These are phyloP conservation scores for Trichoderma oligosporum DNA, from an alignment of 2,329 filamentous ascomycete species.

Conservation along the genomic window DNA sequence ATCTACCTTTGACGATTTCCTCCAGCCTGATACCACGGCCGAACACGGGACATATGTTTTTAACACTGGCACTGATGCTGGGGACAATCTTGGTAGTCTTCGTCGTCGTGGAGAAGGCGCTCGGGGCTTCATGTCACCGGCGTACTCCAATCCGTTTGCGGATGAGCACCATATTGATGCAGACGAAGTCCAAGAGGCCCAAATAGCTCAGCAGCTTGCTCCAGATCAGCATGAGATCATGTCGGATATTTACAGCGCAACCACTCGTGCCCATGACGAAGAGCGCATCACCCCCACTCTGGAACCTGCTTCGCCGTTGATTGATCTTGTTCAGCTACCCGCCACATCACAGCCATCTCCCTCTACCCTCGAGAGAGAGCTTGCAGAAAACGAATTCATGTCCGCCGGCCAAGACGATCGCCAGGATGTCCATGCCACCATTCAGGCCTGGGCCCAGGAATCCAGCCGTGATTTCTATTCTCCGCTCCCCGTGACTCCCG, in stretches of 20 bases:
- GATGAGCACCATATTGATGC: conserved; percentile 53
- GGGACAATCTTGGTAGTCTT: conserved; percentile 43
- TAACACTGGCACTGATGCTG: conserved; percentile 51
- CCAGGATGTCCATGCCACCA: conserved; percentile 53
- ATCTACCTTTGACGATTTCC: conserved; percentile 57
- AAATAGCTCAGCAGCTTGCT: conserved; percentile 40
- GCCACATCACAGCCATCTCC: conserved; percentile 22
- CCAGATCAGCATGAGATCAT: conserved; percentile 46
- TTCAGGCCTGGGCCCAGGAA: conserved; percentile 61
- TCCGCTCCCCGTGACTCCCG: conserved; percentile 52
- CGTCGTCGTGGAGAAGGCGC: conserved; percentile 47
- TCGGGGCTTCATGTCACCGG: conserved; percentile 42
- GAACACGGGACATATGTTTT: conserved; percentile 56
- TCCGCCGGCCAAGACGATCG: conserved; percentile 48
- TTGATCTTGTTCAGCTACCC: conserved; percentile 31
- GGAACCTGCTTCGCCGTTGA: conserved; percentile 27
- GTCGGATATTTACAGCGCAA: conserved; percentile 57
- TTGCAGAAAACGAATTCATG: conserved; percentile 47
- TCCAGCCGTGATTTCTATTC: conserved; percentile 57
- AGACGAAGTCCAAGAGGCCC: conserved; percentile 40
- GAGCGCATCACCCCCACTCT: conserved; percentile 24
- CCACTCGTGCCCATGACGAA: conserved; percentile 40
- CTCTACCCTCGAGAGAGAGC: conserved; percentile 36
- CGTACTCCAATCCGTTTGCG: conserved; percentile 57
- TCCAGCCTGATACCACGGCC: conserved; percentile 47